These are phyloP conservation scores for Trypanosoma avium DNA, from an alignment of 208 protist species.

Conservation along the genomic window DNA sequence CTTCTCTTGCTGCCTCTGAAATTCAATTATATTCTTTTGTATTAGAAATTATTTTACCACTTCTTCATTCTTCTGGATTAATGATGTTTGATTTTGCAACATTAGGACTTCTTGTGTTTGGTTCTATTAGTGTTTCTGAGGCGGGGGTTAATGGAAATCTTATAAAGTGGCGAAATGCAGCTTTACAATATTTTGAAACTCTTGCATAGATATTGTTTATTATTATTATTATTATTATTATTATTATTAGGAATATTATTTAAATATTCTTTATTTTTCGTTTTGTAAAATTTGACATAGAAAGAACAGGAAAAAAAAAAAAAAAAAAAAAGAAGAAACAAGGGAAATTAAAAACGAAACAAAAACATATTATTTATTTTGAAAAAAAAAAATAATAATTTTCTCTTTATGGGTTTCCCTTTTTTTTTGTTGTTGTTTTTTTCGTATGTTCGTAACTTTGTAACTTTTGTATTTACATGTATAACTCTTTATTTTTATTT, in stretches of 20 bases:
- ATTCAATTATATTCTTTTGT: constrained; percentile 46
- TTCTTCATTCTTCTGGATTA: constrained; percentile 44
- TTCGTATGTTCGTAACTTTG: no score
- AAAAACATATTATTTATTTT: no score
- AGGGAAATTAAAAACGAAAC: no score
- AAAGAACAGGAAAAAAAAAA: no score
- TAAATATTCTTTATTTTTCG: constrained; percentile 17
- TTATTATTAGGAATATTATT: background rate
- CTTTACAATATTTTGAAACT: constrained; percentile 49
- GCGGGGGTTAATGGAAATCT: constrained; percentile 18
- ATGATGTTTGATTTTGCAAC: constrained; percentile 59
- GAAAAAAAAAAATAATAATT: no score
- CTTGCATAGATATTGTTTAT: constrained; percentile 22
- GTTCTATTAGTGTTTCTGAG: constrained; percentile 30
- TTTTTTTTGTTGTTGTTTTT: no score
- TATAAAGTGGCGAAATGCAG: constrained; percentile 45
- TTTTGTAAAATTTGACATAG: constrained; percentile 1
- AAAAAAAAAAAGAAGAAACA: no score
- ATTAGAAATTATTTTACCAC: constrained; percentile 63
- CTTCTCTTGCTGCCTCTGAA: constrained; percentile 7
- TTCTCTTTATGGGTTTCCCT: no score
- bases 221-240: constrained; percentile 17
- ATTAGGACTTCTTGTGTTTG: constrained; percentile 57
- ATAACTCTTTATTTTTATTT: background rate
- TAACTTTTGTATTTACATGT: background rate